Evolutionary conservation across 208 protist genomes (phyloP).

Genomic region (Phytomonas sp.): DNA sequence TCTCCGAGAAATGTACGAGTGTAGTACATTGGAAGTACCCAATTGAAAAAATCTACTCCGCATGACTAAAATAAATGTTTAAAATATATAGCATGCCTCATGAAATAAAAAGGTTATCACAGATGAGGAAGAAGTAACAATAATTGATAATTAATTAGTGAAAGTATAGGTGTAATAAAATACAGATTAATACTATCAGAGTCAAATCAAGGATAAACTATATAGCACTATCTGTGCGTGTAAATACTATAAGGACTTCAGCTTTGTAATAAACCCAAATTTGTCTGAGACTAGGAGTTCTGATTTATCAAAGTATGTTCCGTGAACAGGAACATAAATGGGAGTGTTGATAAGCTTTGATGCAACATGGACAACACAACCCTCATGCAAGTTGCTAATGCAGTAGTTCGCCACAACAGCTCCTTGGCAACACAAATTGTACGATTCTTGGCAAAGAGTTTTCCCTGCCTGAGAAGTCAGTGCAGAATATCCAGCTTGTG

Average conservation of each 20-base stretch:
- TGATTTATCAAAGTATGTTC: constrained; percentile 63
- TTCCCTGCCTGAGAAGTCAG: constrained; percentile 15
- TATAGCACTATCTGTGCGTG: background rate
- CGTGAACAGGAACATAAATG: constrained; percentile 67
- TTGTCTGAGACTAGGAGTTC: constrained; percentile 71
- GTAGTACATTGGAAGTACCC: background rate
- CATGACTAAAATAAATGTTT: background rate
- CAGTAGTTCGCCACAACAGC: constrained; percentile 44
- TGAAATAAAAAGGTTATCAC: background rate
- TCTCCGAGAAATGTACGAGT: background rate
- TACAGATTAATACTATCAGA: background rate
- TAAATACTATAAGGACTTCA: constrained; percentile 18
- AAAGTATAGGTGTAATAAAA: background rate
- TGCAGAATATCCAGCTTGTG: constrained; percentile 46
- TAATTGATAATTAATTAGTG: background rate
- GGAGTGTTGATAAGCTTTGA: constrained; percentile 68
- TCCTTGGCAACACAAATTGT: constrained; percentile 54
- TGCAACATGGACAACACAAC: constrained; percentile 70
- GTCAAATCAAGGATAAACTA: background rate
- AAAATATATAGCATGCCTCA: constrained; percentile 2
- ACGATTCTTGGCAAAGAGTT: constrained; percentile 32
- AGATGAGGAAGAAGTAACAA: background rate
- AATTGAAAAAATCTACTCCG: background rate
- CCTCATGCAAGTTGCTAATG: constrained; percentile 35
- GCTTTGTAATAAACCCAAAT: constrained; percentile 56